Evolutionary conservation across 2,329 filamentous ascomycete genomes (phyloP).

Genomic region (Arthroderma sp.): DNA sequence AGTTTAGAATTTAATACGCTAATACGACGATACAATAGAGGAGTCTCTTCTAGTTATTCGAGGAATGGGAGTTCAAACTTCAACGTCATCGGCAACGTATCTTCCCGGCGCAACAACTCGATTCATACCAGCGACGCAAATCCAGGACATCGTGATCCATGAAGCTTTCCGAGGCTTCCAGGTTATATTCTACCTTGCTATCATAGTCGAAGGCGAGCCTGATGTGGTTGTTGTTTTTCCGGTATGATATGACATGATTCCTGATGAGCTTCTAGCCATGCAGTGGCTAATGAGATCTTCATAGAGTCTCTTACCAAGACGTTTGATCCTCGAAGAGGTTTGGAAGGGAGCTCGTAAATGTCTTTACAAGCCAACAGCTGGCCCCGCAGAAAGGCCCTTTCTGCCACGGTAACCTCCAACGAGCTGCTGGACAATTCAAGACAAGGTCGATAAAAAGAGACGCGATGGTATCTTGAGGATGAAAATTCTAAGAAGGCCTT

Average conservation of each 20-base stretch:
- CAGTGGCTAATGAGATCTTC: constrained; percentile 2
- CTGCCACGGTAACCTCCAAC: not conserved
- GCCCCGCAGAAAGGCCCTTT: not conserved
- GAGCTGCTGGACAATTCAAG: no score
- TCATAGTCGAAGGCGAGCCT: constrained; percentile 79
- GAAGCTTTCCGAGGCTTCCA: constrained; percentile 90
- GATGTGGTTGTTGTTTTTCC: constrained; percentile 94
- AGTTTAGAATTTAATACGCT: constrained; percentile 10
- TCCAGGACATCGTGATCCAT: constrained; percentile 86
- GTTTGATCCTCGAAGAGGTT: constrained; percentile 68
- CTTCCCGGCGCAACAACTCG: constrained; percentile 49
- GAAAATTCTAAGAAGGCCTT: no score
- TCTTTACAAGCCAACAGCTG: constrained; percentile 50
- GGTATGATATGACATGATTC: constrained; percentile 26
- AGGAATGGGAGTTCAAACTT: constrained; percentile 82
- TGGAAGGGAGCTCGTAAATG: constrained; percentile 78
- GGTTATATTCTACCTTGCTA: constrained; percentile 75
- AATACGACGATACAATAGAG: constrained; percentile 32
- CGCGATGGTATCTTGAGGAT: no score
- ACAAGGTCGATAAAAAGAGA: no score
- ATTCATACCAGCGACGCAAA: constrained; percentile 81
- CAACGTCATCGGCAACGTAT: constrained; percentile 55
- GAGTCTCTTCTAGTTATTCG: constrained; percentile 82
- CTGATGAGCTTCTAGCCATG: not conserved
- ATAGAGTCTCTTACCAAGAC: constrained; percentile 54